Evolutionary conservation across 2,329 filamentous ascomycete species (phyloP), one percentile per base, ranked within the genome.

Genomic region (Claviceps sp.): DNA sequence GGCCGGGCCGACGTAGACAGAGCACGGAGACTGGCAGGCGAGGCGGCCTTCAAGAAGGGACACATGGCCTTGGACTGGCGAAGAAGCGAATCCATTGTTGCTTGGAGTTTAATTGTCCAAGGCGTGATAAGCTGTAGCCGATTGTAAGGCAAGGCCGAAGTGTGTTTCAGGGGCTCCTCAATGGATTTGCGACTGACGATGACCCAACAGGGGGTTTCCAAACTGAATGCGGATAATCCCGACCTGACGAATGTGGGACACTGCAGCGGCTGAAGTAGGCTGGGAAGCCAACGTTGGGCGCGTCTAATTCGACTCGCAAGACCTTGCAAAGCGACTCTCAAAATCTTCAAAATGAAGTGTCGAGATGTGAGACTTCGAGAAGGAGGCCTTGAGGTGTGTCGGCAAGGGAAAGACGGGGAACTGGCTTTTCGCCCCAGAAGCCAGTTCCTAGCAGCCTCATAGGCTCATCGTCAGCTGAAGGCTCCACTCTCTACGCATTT

Each of bases 11-110:
- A 78, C 54, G 85, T 89, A 48, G 87, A 94, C 65, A 98, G 80
- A 54, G 90, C 86, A 61, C 93, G 90, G 57, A 98, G 82, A 52
- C 89, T 90, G 61, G 89, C 85, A 60, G 91, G 89, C 40, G 90
- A 91, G 38, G 93, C 91, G 72, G 90, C 88, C 77, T 90, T 91
- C 70, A 98, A 77, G 73, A 98, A 98, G 52, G 93, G 93, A 73
- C 93, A 98, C 84, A 98, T 86, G 67, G 87, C 82, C 78, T 90
- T 89, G 68, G 90, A 96, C 72, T 97, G 90, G 70, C 89, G 89
- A 63, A 97, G 82, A 62, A 96, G 83, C 63, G 87, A 80, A 77
- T 98, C 93, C 93, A 98, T 98, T 34, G 20, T 50, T n/a, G 18
- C 30, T 18, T 24, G 48, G 5, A 22, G 30, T 18, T 38, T 30